Evolutionary conservation across 495 filamentous ascomycete species (phyloP).

Genomic region (Penicillium mononematosum): DNA sequence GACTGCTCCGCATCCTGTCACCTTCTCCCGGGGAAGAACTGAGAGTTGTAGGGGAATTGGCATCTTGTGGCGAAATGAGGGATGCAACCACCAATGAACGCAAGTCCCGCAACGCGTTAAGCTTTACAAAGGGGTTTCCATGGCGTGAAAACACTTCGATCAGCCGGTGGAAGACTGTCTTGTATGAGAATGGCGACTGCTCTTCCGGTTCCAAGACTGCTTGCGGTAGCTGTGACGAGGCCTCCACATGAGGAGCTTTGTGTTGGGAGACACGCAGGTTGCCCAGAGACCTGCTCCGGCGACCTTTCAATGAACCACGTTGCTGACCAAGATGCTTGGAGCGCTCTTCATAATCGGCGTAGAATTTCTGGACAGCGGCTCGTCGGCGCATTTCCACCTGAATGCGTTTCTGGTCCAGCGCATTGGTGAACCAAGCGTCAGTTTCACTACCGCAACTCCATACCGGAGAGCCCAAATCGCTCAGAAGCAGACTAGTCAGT

Average conservation of each 20-base stretch:
- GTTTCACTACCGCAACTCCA: conserved; percentile 88
- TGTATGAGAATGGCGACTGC: conserved; percentile 60
- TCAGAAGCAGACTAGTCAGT: conserved; percentile 80
- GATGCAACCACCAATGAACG: conserved; percentile 78
- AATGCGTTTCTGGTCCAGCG: conserved; percentile 72
- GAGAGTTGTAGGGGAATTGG: conserved; percentile 15
- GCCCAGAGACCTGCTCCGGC: conserved; percentile 40
- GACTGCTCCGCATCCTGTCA: conserved; percentile 3
- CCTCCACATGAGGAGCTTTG: conserved; percentile 1
- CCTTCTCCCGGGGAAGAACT: not conserved
- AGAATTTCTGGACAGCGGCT: conserved; percentile 51
- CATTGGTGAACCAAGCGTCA: conserved; percentile 81
- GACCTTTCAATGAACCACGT: conserved; percentile 25
- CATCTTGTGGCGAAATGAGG: conserved; percentile 53
- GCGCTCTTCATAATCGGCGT: conserved; percentile 41
- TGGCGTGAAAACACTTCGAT: conserved; percentile 86
- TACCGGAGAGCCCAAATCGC: conserved; percentile 82
- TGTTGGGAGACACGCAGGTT: conserved; percentile 4
- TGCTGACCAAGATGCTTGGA: conserved; percentile 23
- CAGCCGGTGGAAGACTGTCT: conserved; percentile 72
- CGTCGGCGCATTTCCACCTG: conserved; percentile 67
- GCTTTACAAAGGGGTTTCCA: conserved; percentile 82
- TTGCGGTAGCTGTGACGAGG: not conserved
- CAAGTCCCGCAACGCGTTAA: conserved; percentile 79
- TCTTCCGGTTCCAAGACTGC: conserved; percentile 13